Evolutionary conservation across 2,329 filamentous ascomycete species (phyloP).

Genomic region (Sporothrix luriei): DNA sequence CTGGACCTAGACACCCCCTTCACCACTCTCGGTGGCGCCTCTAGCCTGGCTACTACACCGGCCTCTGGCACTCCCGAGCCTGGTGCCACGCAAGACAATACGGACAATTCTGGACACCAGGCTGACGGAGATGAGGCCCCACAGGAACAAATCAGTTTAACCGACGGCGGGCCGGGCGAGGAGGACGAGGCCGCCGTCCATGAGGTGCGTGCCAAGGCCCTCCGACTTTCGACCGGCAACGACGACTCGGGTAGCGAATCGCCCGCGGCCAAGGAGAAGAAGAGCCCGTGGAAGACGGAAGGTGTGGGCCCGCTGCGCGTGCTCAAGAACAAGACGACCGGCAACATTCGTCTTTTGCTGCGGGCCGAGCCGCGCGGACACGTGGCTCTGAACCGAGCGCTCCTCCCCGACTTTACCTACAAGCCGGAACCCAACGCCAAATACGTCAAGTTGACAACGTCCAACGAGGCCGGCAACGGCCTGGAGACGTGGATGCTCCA

Average conservation of each 20-base stretch:
- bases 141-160: conserved; percentile 71
- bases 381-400: conserved; percentile 69
- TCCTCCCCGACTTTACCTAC: conserved; percentile 66
- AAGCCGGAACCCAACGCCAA: conserved; percentile 58
- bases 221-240: conserved; percentile 59
- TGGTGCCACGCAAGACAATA: conserved; percentile 48
- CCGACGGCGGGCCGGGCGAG: conserved; percentile 66
- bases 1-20: conserved; percentile 56
- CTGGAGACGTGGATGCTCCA: conserved; percentile 72
- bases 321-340: conserved; percentile 71
- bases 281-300: conserved; percentile 66
- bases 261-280: conserved; percentile 48
- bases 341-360: conserved; percentile 67
- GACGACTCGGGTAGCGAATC: conserved; percentile 51
- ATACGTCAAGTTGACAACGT: conserved; percentile 61
- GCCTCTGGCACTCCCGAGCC: conserved; percentile 62
- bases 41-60: conserved; percentile 63
- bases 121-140: conserved; percentile 61
- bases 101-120: conserved; percentile 48
- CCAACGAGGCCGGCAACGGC: conserved; percentile 59
- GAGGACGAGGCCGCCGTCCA: conserved; percentile 71
- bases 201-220: conserved; percentile 70
- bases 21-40: conserved; percentile 58
- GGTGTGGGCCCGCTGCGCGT: conserved; percentile 73
- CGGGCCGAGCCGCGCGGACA: conserved; percentile 75